Evolutionary conservation across 2,329 filamentous ascomycete genomes (phyloP).

Genomic region (Hysterium pulicare): DNA sequence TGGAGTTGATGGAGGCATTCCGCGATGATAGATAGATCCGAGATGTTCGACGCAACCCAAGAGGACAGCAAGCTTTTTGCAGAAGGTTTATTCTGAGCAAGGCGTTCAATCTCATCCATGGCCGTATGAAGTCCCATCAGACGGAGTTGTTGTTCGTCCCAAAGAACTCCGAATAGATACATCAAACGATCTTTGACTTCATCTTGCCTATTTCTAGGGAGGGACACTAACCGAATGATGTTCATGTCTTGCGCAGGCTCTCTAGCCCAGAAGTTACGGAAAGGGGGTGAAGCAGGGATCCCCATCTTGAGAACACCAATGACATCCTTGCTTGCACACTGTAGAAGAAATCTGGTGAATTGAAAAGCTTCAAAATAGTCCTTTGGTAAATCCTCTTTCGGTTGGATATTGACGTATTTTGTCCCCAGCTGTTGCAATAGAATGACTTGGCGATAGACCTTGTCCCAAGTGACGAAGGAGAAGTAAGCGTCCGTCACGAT

Average conservation of each 20-base stretch:
- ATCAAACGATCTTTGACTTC: slow-evolving; percentile 23
- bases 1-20: slow-evolving; percentile 47
- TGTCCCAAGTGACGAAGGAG: too few species aligned
- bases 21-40: slow-evolving; percentile 46
- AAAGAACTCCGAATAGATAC: slow-evolving; percentile 39
- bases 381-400: slow-evolving; percentile 33
- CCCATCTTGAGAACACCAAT: slow-evolving; percentile 22
- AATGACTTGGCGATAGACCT: too few species aligned
- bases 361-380: slow-evolving; percentile 36
- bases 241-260: too few species aligned
- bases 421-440: too few species aligned
- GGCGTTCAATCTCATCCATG: slow-evolving; percentile 50
- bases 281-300: slow-evolving; percentile 40
- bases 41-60: slow-evolving; percentile 36
- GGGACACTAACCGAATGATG: too few species aligned
- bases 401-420: slow-evolving; percentile 30
- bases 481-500: too few species aligned
- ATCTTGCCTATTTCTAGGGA: slow-evolving; percentile 16
- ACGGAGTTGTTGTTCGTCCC: slow-evolving; percentile 36
- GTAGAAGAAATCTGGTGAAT: slow-evolving; percentile 42
- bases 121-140: slow-evolving; percentile 33
- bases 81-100: slow-evolving; percentile 38
- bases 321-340: too few species aligned
- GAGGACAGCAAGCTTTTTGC: slow-evolving; percentile 40
- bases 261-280: too few species aligned